phyloP scores from a whole-genome alignment of 352 stramenopile species.

The Globisporangium mamillatum region DNA sequence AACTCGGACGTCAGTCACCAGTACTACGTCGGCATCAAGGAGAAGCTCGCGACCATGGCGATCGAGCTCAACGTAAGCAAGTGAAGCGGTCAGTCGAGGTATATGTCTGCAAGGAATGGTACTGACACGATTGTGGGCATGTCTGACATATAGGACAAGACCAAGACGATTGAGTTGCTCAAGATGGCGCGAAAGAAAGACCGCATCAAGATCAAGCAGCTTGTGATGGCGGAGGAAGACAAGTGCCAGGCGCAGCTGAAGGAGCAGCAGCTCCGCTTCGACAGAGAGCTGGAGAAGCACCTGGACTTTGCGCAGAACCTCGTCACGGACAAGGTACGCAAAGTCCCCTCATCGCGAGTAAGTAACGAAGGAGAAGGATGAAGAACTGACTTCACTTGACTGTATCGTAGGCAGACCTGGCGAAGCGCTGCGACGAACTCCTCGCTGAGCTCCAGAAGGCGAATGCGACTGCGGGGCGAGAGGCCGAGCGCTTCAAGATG shows the following conservation, averaged over 20 bases:
- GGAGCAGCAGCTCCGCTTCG: conserved; percentile 53
- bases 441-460: conserved; percentile 66
- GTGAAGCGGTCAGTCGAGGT: background rate
- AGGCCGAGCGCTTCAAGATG: conserved; percentile 64
- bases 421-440: conserved; percentile 73
- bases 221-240: conserved; percentile 44
- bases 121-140: conserved; percentile 3
- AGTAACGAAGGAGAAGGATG: too few species aligned
- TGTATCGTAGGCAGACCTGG: conserved; percentile 41
- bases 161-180: conserved; percentile 80
- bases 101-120: background rate
- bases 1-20: conserved; percentile 38
- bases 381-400: background rate
- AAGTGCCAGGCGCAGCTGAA: conserved; percentile 51
- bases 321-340: conserved; percentile 67
- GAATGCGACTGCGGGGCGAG: conserved; percentile 29
- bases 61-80: conserved; percentile 72
- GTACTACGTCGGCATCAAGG: conserved; percentile 72
- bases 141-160: conserved; percentile 54
- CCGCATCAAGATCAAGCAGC: conserved; percentile 56
- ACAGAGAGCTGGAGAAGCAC: conserved; percentile 79
- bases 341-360: too few species aligned
- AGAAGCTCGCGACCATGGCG: conserved; percentile 73
- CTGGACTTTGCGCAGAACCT: conserved; percentile 79
- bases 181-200: conserved; percentile 77